Base-by-base conservation (phyloP, 441 rosid species). In the Daphne laureola region DNA sequence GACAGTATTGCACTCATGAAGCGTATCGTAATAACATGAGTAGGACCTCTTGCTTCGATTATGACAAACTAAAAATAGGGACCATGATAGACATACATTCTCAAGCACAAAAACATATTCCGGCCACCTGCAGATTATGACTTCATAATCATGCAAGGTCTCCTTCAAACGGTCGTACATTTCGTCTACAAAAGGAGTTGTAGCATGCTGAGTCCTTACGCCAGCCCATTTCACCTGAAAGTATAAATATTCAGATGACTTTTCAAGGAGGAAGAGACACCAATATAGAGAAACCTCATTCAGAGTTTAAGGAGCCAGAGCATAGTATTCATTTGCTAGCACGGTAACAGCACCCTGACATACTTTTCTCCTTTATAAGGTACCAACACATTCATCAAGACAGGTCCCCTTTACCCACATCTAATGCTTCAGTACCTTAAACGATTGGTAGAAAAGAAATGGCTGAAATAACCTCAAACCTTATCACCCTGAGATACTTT, bases 141-240 rank as follows among this genome's bases (percentile, higher is more conserved):
- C 84, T 77, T 87, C 96, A 51, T 93, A 93, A 67, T 77, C 83
- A n/a, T 62, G 78, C 66, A 87, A 68, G 58, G 95, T 93, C 67
- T 80, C 90, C 50, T 74, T 78, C 44, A 93, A 70, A 49, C 92
- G 83, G 8, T 86, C 95, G 63, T 93, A 93, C 90, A 93, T 87
- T 45, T 89, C 97, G 67, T 93, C 96, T 42, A 93, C 69, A 52
- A 93, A 93, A 46, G 98, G 97, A 55, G 97, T 93, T 26, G 98
- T 93, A 53, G 90, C 83, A 70, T 89, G 92, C 58, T 89, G 90
- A 4, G 98, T 93, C 74, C 80, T 76, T 64, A 93, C 96, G 45
- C 98, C 98, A 18, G 80, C 77, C 98, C 98, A 87, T 71, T 89
- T 92, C 49, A 92, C 87, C 98, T 92, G 88, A 70, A 76, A 70